A percentile compares a stretch with the other conserved stretches of the same genome.
These are phyloP conservation scores for button mushroom (Agaricus bisporus) DNA, from an alignment of 768 basidiomycete species.

Conservation along the genomic window DNA sequence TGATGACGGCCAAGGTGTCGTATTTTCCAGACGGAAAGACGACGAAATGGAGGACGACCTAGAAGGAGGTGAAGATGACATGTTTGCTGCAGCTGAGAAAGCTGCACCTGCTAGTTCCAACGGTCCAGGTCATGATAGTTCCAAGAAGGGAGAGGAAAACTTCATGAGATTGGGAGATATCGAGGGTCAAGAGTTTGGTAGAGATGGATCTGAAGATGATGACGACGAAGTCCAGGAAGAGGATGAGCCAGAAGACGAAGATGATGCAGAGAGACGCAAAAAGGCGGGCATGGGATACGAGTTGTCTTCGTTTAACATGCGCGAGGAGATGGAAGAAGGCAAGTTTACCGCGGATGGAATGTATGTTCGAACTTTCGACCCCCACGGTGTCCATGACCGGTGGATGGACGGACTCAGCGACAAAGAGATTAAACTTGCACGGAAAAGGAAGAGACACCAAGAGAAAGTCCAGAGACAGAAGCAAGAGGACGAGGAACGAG, in stretches of 20 bases:
- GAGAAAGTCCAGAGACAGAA: conserved; percentile 69
- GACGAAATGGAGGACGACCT: conserved; percentile 38
- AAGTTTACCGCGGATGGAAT: conserved; percentile 93
- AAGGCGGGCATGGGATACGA: conserved; percentile 92
- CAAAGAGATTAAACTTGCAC: conserved; percentile 76
- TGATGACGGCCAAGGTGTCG: conserved; percentile 93
- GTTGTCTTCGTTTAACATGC: conserved; percentile 97
- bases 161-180: conserved; percentile 90
- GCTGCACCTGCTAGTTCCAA: conserved; percentile 16
- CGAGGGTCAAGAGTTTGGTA: conserved; percentile 91
- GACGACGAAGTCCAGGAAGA: conserved; percentile 35
- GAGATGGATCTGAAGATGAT: conserved; percentile 27
- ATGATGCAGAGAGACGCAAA: conserved; percentile 67
- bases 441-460: conserved; percentile 66
- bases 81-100: conserved; percentile 69
- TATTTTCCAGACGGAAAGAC: conserved; percentile 66
- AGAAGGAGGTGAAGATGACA: conserved; percentile 57
- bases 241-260: conserved; percentile 64
- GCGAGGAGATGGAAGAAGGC: conserved; percentile 97
- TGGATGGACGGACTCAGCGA: conserved; percentile 95
- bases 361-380: conserved; percentile 82
- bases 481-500: conserved; percentile 67
- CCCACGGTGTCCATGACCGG: conserved; percentile 85
- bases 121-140: neutral
- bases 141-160: conserved; percentile 57